Conservation (phyloP, 805 yeast genomes). For the Starmera caribaea region DNA sequence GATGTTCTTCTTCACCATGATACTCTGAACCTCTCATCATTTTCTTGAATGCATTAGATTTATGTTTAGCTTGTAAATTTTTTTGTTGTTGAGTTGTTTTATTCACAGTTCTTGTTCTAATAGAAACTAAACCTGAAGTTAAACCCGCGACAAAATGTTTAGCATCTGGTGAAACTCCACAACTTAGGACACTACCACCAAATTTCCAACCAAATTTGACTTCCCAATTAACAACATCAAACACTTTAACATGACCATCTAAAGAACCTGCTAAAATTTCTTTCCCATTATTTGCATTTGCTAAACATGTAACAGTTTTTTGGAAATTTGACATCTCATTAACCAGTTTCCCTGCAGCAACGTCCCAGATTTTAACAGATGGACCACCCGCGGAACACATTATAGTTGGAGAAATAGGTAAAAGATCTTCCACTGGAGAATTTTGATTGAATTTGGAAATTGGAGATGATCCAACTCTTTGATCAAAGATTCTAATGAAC, state of each 20-base stretch:
- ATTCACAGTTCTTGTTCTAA: constrained; percentile 53
- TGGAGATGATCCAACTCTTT: constrained; percentile 49
- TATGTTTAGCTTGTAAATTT: constrained; percentile 39
- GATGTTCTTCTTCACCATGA: constrained; percentile 80
- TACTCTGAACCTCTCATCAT: constrained; percentile 90
- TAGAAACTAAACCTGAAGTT: constrained; percentile 79
- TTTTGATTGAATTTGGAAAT: constrained; percentile 60
- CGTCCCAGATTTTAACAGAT: constrained; percentile 83
- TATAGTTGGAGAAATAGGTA: constrained; percentile 61
- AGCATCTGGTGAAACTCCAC: constrained; percentile 80
- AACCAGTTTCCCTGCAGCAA: constrained; percentile 63
- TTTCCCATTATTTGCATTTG: constrained; percentile 52
- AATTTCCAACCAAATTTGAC: constrained; percentile 97
- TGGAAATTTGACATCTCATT: constrained; percentile 79
- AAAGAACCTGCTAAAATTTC: constrained; percentile 90
- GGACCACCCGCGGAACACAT: constrained; percentile 78
- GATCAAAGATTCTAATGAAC: constrained; percentile 70
- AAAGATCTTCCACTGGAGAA: constrained; percentile 78
- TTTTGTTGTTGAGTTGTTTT: constrained; percentile 52
- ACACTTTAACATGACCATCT: constrained; percentile 95
- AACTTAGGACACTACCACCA: constrained; percentile 83
- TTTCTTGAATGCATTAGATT: constrained; percentile 59
- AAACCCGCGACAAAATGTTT: constrained; percentile 91
- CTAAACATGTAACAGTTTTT: constrained; percentile 83
- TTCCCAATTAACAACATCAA: constrained; percentile 73